Conservation (phyloP, 495 filamentous ascomycete species). For the Penicillium waksmanii region DNA sequence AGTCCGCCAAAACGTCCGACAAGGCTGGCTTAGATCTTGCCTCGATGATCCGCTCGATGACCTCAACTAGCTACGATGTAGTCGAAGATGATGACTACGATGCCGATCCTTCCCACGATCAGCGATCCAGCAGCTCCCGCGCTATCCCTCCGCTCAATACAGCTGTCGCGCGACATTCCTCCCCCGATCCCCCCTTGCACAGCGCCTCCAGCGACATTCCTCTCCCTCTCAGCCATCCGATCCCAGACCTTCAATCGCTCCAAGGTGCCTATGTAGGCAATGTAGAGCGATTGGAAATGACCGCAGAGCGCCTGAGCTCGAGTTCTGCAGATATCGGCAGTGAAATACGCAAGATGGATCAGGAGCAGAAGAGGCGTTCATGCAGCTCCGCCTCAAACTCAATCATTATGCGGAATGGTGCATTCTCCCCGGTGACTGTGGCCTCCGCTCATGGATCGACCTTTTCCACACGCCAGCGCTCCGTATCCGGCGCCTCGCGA, state of each 20-base stretch:
- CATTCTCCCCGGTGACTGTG: constrained; percentile 72
- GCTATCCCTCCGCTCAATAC: constrained; percentile 40
- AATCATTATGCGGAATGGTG: constrained; percentile 71
- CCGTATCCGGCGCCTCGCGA: constrained; percentile 56
- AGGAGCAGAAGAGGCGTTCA: constrained; percentile 68
- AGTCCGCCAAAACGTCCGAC: constrained; percentile 30
- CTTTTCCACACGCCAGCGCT: constrained; percentile 59
- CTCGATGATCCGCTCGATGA: constrained; percentile 50
- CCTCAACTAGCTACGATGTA: constrained; percentile 47
- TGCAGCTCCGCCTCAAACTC: constrained; percentile 60
- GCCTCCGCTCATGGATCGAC: constrained; percentile 69
- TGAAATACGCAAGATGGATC: constrained; percentile 78
- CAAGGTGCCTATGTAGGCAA: constrained; percentile 76
- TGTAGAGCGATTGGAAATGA: constrained; percentile 80
- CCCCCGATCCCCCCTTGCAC: constrained; percentile 56
- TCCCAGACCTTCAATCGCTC: constrained; percentile 72
- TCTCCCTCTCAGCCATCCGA: constrained; percentile 70
- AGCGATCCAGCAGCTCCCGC: constrained; percentile 31
- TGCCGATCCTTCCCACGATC: constrained; percentile 36
- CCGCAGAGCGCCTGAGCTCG: constrained; percentile 78
- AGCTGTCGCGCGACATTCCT: constrained; percentile 33
- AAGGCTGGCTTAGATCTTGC: constrained; percentile 32
- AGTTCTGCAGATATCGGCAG: constrained; percentile 77
- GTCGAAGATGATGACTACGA: constrained; percentile 53
- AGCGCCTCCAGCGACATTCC: constrained; percentile 63